Evolutionary conservation across 164 flowering plant species (phyloP), one percentile per base, ranked within the genome.

Genomic region (Houttuynia cordata): DNA sequence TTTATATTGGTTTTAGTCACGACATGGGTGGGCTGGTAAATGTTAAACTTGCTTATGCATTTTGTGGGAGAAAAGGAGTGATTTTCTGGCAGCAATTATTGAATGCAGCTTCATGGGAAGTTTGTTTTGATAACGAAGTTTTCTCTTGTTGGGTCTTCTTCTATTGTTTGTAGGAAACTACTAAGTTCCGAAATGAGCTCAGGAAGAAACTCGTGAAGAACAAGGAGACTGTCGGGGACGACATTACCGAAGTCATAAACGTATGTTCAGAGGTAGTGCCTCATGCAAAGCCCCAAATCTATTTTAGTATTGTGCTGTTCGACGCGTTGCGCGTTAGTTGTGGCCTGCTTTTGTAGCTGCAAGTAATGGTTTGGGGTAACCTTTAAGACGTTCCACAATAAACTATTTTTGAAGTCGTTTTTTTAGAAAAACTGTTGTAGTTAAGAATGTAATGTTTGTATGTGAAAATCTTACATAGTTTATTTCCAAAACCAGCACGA

Each of bases 111-210:
- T 30, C 6, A 30, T 30, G 37, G 37, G 2, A 2, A 6, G 2
- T 30, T 30, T 30, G 6, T 20, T 53, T 20, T 58, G 1, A 53
- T 14, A 40, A 58, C 21, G 24, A 50, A 39, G 1, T 1, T 25
- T 45, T 51, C 24, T 30, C 42, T 24, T 13, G n/a, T 60, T 45
- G 20, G 19, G 20, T 1, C 15, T 23, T 12, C 9, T 56, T 24
- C 17, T 24, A 1, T 13, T 52, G 59, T 8, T 64, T 51, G 56
- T 69, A 82, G 93, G 89, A 82, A 71, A 79, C 81, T 40, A 25
- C 51, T 74, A 86, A 79, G 72, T 86, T 82, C 24, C 77, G 67
- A 66, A 60, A 19, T 20, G 87, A 83, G 80, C 76, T 83, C 18
- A 14, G 54, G 73, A 75, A 71, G 80, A 75, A 70, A 75, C 73